Base-by-base conservation (phyloP, 768 basidiomycete genomes). In the Macrolepiota fuliginosa region DNA sequence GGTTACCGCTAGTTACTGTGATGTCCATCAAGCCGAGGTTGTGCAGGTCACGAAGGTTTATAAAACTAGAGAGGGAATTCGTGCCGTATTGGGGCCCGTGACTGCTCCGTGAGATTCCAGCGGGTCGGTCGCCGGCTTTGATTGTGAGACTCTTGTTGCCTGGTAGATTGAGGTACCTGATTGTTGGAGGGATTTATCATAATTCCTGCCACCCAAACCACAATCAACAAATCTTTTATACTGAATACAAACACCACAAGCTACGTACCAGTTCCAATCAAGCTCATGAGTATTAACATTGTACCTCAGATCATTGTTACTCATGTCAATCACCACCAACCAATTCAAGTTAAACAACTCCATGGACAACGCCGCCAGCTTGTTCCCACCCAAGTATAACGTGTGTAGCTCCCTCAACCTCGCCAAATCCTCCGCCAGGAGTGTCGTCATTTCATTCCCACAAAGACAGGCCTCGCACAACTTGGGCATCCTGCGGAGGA, bases 271-370 rank as follows among this genome's bases (percentile, higher is more conserved):
- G 72, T 99, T 98, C 96, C 96, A 98, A 75, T 98, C 97, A 73
- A 95, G 98, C 72, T 96, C 93, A 90, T 89, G 95, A 69, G 98
- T 98, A 66, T 93, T 91, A 67, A 97, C 94, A 71, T 98, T 99
- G 75, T 98, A 98, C 82, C 91, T 93, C 73, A 99, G 78, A 56
- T 86, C 73, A 71, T 99, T 99, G 72, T 90, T 95, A 6, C 97
- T 96, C 3, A 92, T 95, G 70, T 99, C 97, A 66, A 99, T 79
- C 37, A 91, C 85, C 56, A 81, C 83, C 68, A 99, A 76, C 50
- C 82, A 87, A 69, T 83, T 82, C 61, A 97, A 83, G 70, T 92
- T 92, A 39, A 88, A 89, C 52, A 99, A 73, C 71, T 98, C 97
- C 59, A 91, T 88, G 3, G 97, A 96, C 3, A 98, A 74, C 7